Percentiles rank a stretch among this genome's conserved stretches.
phyloP scores from a whole-genome alignment of 2,329 filamentous ascomycete species.

The Fusarium subglutinans region DNA sequence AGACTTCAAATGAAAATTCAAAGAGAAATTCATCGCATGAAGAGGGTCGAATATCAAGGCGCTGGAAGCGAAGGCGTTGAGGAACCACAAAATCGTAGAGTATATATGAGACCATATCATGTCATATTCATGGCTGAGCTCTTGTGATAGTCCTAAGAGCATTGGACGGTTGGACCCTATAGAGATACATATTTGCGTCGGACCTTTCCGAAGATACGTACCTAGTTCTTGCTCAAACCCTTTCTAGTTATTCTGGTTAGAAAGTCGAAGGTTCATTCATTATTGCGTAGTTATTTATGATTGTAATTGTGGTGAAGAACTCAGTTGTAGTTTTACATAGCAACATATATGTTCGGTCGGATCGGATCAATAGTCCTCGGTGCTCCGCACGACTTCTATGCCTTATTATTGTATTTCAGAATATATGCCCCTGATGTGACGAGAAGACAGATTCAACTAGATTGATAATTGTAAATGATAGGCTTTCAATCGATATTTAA shows the following conservation, averaged over 20 bases:
- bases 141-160: neutral
- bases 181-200: accelerated
- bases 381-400: neutral
- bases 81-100: no score
- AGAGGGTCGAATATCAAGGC: neutral
- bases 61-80: neutral
- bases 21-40: neutral
- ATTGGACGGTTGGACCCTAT: no score
- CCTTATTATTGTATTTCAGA: no score
- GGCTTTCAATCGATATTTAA: neutral
- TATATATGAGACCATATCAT: neutral
- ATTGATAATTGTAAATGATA: accelerated
- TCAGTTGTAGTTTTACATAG: neutral
- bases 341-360: no score
- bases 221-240: neutral
- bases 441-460: accelerated
- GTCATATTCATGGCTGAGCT: accelerated
- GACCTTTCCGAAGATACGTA: neutral
- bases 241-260: accelerated
- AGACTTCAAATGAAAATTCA: no score
- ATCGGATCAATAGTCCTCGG: neutral
- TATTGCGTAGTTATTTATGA: accelerated
- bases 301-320: neutral
- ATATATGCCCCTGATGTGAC: neutral
- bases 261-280: accelerated